Evolutionary conservation across 352 stramenopile species (phyloP), one percentile per base, ranked within the genome.

Genomic region (Phytophthora parvispora): DNA sequence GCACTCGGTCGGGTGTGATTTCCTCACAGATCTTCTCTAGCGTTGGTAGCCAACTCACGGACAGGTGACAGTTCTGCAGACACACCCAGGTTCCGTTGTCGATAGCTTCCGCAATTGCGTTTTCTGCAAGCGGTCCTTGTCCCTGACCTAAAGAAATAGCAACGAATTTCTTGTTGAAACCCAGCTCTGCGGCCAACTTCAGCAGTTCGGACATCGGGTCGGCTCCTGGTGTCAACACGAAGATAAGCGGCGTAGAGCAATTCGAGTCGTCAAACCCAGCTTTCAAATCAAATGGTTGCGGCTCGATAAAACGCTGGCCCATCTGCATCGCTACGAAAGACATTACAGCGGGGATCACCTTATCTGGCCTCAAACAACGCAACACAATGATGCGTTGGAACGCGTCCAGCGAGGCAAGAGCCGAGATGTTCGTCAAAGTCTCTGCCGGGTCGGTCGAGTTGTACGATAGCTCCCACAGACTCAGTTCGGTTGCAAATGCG

Each of bases 61-160:
- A 97, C 54, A 99, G 78, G 67, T 99, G 97, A 62, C 95, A 99
- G 68, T 99, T 99, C 80, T 99, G 95, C 0, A 99, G 77, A 67
- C 90, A 98, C 15, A 99, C 96, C 97, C 97, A 99, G 15, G 92
- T 96, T 38, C 91, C 97, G 28, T 96, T 98, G 70, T 97, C 90
- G 15, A 96, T 93, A 0, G 93, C 97, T 34, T 98, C 92, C 2
- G 95, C 88, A 59, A 99, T 98, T 22, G 95, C 84, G 38, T 97
- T 92, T 58, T 97, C 90, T 0, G 97, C 97, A 4, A 98, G 92
- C 0, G 92, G 81, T 0, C 95, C 97, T 70, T 99, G 97, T 1
- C 96, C 97, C 69, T 99, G 97, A 16, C 97, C 97, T 8, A 99
- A 77, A 20, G 93, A 98, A 52, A 99, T 98, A 1, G 91, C 91